phyloP scores from a whole-genome alignment of 2,329 filamentous ascomycete species.

The Fusarium miscanthi region DNA sequence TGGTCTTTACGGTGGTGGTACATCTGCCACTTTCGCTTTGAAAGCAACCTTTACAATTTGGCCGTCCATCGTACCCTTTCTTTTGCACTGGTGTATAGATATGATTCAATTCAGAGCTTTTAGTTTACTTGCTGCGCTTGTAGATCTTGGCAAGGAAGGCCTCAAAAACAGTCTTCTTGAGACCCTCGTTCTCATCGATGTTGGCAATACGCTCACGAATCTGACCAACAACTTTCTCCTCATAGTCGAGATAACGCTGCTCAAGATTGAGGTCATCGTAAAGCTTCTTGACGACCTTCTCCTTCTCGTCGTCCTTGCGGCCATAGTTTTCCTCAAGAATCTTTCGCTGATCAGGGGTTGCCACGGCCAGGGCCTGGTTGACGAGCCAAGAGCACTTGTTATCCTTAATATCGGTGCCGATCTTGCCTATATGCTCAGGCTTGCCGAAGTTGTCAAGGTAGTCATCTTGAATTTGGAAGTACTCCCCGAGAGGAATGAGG shows the following conservation, averaged over 20 bases:
- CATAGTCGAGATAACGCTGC: slow-evolving; percentile 85
- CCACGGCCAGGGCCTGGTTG: slow-evolving; percentile 88
- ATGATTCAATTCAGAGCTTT: background rate
- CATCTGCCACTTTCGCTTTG: slow-evolving; percentile 7
- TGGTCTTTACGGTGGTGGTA: slow-evolving; percentile 26
- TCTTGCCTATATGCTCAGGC: slow-evolving; percentile 94
- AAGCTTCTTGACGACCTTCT: slow-evolving; percentile 87
- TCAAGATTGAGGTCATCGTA: slow-evolving; percentile 89
- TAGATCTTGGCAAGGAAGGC: slow-evolving; percentile 96
- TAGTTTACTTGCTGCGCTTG: slow-evolving; percentile 88
- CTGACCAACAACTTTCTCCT: slow-evolving; percentile 86
- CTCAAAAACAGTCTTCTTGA: slow-evolving; percentile 92
- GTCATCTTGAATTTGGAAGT: slow-evolving; percentile 99
- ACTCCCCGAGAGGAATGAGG: slow-evolving; percentile 96
- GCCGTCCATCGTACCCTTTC: background rate
- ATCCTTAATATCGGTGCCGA: slow-evolving; percentile 98
- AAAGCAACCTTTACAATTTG: slow-evolving; percentile 16
- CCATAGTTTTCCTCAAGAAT: slow-evolving; percentile 94
- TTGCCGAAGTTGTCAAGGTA: slow-evolving; percentile 98
- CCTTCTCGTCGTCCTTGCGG: slow-evolving; percentile 84
- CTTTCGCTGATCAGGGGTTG: slow-evolving; percentile 85
- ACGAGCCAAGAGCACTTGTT: slow-evolving; percentile 99
- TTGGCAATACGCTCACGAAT: slow-evolving; percentile 79
- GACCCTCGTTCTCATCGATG: slow-evolving; percentile 85
- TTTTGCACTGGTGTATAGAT: slow-evolving; percentile 10